Percentiles rank a stretch among this genome's conserved stretches.
Evolutionary conservation across 768 basidiomycete species (phyloP).

Genomic region (Amanita rimosa): DNA sequence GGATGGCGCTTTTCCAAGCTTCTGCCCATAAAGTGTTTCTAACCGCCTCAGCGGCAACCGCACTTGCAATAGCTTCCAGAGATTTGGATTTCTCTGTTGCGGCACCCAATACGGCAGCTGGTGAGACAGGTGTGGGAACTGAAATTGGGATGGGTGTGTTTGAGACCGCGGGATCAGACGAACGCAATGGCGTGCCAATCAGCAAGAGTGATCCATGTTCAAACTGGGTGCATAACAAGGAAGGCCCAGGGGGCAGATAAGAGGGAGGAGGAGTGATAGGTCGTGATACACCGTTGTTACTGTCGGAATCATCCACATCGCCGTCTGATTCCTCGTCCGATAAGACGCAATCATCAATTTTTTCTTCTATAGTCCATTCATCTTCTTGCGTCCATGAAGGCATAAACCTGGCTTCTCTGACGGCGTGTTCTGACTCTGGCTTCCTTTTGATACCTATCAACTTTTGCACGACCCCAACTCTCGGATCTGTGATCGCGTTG

Average conservation of each 20-base stretch:
- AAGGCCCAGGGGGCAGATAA: conserved; percentile 62
- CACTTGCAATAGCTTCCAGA: conserved; percentile 54
- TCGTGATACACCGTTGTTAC: conserved; percentile 29
- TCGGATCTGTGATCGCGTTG: conserved; percentile 54
- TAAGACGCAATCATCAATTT: conserved; percentile 10
- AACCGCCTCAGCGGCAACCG: conserved; percentile 57
- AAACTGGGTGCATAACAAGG: conserved; percentile 58
- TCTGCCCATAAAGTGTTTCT: conserved; percentile 64
- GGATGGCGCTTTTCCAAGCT: conserved; percentile 41
- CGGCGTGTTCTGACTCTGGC: conserved; percentile 23
- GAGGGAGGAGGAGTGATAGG: conserved; percentile 61
- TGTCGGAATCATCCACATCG: conserved; percentile 23
- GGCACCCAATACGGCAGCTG: conserved; percentile 56
- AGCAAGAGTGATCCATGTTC: conserved; percentile 53
- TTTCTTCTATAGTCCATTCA: conserved; percentile 26
- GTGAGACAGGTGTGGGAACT: conserved; percentile 79
- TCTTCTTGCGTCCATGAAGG: conserved; percentile 34
- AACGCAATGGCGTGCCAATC: conserved; percentile 45
- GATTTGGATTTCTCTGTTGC: conserved; percentile 55
- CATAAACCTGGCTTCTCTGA: conserved; percentile 21
- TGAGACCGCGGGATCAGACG: conserved; percentile 24
- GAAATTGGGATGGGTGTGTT: conserved; percentile 23
- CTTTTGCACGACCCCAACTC: conserved; percentile 56
- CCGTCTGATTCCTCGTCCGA: conserved; percentile 17
- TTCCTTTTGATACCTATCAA: conserved; percentile 67